Evolutionary conservation across 164 flowering plant species (phyloP), one percentile per base, ranked within the genome.

Genomic region (Echeveria elegans): DNA sequence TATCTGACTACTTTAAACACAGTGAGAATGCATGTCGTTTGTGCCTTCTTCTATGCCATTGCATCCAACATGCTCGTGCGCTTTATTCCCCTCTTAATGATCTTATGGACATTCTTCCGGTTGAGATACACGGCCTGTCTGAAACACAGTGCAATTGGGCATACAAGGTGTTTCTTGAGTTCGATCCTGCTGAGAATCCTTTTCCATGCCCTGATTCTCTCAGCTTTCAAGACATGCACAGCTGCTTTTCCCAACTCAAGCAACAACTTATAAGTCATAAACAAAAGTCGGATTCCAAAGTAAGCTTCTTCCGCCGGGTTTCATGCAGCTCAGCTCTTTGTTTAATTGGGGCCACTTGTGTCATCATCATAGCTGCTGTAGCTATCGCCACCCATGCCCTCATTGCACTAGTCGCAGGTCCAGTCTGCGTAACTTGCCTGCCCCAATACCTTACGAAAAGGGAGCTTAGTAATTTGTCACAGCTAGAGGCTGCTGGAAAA

Each of bases 401-500:
- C 18, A 73, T 67, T 16, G 82, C 76, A 15, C 61, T 86, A 16
- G 82, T 79, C 1, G 65, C 71, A 31, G 41, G 66, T 38, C 77
- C 82, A 1, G 2, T 76, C 23, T 74, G 74, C 23, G 31, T 71
- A 11, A 70, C 72, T 1, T 70, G 58, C 64, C 64, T 79, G 31
- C 81, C 86, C 12, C 34, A 70, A 1, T 72, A 48, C 9, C 47
- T 77, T 4, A 68, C 71, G 29, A 75, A 76, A 72, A 83, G 76
- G 47, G 85, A 86, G 71, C 73, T 68, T 24, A 71, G 73, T 19
- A 78, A 73, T 72, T 47, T 85, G 10, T 77, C 85, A 8, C 87
- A 86, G 70, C 87, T 89, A 23, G 87, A 89, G 58, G 89, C 90
- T 52, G 91, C 95, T 1, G 79, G 86, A 0, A 83, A 66, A 73